phyloP scores from a whole-genome alignment of 805 yeast genomes.

The Schwanniomyces sp. region DNA sequence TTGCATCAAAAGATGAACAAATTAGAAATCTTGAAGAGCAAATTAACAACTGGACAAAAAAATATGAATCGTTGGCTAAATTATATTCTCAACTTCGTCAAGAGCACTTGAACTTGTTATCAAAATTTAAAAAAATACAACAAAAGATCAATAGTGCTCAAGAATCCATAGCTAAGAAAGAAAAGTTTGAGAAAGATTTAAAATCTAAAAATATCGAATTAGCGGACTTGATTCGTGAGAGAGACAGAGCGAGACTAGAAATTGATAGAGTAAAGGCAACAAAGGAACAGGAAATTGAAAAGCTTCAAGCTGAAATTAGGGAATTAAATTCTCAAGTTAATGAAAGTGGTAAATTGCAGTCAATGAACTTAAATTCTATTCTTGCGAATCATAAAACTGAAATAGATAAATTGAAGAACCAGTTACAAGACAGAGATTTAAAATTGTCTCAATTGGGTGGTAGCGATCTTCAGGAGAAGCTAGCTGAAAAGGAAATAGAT shows the following conservation, averaged over 20 bases:
- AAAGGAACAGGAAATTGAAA: constrained; percentile 64
- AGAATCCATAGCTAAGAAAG: constrained; percentile 83
- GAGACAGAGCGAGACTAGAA: constrained; percentile 85
- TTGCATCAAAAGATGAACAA: constrained; percentile 75
- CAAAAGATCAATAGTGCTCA: constrained; percentile 87
- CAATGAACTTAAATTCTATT: constrained; percentile 59
- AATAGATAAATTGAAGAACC: constrained; percentile 49
- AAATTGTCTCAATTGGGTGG: constrained; percentile 20
- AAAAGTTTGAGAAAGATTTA: constrained; percentile 76
- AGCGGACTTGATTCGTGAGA: constrained; percentile 84
- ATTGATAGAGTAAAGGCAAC: constrained; percentile 67
- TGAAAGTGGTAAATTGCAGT: constrained; percentile 60
- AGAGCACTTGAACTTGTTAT: constrained; percentile 79
- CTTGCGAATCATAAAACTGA: constrained; percentile 66
- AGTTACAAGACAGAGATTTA: constrained; percentile 39
- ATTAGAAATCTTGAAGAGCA: constrained; percentile 69
- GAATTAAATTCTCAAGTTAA: constrained; percentile 58
- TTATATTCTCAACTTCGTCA: constrained; percentile 88
- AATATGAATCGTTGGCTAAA: constrained; percentile 87
- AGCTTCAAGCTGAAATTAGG: constrained; percentile 61
- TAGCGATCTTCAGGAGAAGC: constrained; percentile 37
- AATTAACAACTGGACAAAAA: constrained; percentile 72
- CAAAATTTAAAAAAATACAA: constrained; percentile 77
- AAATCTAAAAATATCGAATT: constrained; percentile 84
- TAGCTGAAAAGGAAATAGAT: constrained; percentile 73